phyloP scores from a whole-genome alignment of 2,329 filamentous ascomycete genomes.

The Trichoderma koningiopsis region DNA sequence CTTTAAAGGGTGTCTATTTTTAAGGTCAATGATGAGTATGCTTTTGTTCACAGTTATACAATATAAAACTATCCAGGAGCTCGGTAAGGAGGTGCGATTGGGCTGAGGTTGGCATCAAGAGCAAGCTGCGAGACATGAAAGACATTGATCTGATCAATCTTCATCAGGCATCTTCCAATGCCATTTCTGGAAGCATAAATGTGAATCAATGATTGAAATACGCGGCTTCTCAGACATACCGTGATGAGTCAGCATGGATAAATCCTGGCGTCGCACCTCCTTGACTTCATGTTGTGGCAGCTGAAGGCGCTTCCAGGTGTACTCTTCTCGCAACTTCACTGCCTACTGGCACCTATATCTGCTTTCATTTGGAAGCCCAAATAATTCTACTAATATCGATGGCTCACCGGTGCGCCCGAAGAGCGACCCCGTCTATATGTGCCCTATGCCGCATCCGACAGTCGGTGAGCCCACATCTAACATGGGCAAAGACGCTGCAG shows the following conservation, averaged over 20 bases:
- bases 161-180: not conserved
- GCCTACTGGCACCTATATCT: not conserved
- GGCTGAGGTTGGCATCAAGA: not conserved
- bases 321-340: not conserved
- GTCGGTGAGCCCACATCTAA: constrained; percentile 43
- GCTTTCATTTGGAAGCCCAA: not conserved
- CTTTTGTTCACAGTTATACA: not conserved
- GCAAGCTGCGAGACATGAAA: not conserved
- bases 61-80: not conserved
- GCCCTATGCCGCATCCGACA: constrained; percentile 34
- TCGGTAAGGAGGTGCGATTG: not conserved
- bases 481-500: constrained; percentile 21
- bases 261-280: not conserved
- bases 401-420: not conserved
- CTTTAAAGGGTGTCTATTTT: not conserved
- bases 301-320: not conserved
- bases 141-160: not conserved
- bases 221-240: not conserved
- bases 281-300: not conserved
- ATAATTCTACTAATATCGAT: not conserved
- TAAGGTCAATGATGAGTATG: not conserved
- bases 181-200: not conserved
- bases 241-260: constrained; percentile 14
- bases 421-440: not conserved
- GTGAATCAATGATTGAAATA: not conserved